phyloP scores from a whole-genome alignment of 148 eudicot genomes.

The Cornus florida region DNA sequence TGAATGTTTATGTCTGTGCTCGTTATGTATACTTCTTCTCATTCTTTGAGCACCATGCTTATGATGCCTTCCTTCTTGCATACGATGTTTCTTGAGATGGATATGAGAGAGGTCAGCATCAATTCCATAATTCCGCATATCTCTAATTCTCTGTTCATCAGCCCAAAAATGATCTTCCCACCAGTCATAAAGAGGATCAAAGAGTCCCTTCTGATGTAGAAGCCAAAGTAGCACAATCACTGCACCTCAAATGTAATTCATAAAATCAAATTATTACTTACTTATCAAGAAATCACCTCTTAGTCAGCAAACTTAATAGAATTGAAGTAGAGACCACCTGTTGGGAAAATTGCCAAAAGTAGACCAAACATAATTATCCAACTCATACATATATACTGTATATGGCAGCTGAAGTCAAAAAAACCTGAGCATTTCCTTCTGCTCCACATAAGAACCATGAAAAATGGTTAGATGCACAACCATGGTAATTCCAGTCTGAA shows the following conservation, averaged over 20 bases:
- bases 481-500: neutral
- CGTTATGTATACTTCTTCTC: constrained; percentile 31
- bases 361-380: constrained; percentile 82
- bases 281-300: constrained; percentile 1
- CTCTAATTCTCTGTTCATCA: constrained; percentile 21
- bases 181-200: constrained; percentile 94
- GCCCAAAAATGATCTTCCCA: constrained; percentile 72
- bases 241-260: constrained; percentile 28
- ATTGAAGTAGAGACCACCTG: constrained; percentile 44
- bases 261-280: neutral
- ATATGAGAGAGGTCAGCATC: constrained; percentile 23
- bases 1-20: constrained; percentile 40
- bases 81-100: constrained; percentile 36
- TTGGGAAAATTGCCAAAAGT: constrained; percentile 74
- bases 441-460: constrained; percentile 29
- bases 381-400: constrained; percentile 90
- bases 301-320: neutral
- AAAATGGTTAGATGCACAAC: neutral
- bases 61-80: constrained; percentile 33
- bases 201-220: constrained; percentile 90
- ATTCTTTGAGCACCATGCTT: constrained; percentile 36
- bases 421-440: constrained; percentile 76
- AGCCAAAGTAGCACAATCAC: constrained; percentile 83
- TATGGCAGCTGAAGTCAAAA: constrained; percentile 89
- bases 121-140: constrained; percentile 24